Evolutionary conservation across 306 rosid genomes (phyloP), one percentile per base, ranked within the genome.

Genomic region (Rubus idaeus): DNA sequence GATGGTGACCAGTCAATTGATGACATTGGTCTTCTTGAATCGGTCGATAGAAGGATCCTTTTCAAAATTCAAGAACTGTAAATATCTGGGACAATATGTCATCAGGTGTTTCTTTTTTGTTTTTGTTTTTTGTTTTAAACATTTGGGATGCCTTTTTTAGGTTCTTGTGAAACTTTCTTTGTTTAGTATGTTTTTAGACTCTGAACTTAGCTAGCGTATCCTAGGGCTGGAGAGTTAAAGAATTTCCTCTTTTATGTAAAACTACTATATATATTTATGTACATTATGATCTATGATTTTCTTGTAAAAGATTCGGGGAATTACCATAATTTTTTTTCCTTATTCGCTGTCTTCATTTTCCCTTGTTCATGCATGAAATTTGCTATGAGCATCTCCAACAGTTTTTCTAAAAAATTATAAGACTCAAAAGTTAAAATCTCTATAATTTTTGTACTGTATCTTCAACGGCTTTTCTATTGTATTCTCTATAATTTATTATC

Each of bases 21-120:
- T 81, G 96, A 88, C 56, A 88, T 89, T 65, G 97, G 93, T 7
- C 90, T 96, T 80, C 89, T 92, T 78, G 94, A 96, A 71, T 87
- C 88, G 1, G 98, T 96, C 23, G 99, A 96, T 74, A 79, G 90
- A 88, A 72, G 84, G 68, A 71, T 92, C 74, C n/a, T 92, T 83
- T 96, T 92, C 88, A 93, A 89, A 72, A 46, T 83, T 85, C 91
- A 87, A 80, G 96, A 92, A 75, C 66, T 88, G 53, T 86, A 83
- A 37, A 42, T n/a, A 20, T 66, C 57, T 14, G 44, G 68, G 35
- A 62, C 11, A 62, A 35, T 62, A 72, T 66, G 71, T 57, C n/a
- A 50, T 23, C 58, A 62, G 74, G 56, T 62, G 60, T 57, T 16
- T 26, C 18, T 68, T 58, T 73, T 51, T 76, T 50, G 74, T 52